A percentile compares a stretch with the other conserved stretches of the same genome.
Conservation (phyloP, 1,284 basidiomycete genomes). For the Cerioporus squamosus region DNA sequence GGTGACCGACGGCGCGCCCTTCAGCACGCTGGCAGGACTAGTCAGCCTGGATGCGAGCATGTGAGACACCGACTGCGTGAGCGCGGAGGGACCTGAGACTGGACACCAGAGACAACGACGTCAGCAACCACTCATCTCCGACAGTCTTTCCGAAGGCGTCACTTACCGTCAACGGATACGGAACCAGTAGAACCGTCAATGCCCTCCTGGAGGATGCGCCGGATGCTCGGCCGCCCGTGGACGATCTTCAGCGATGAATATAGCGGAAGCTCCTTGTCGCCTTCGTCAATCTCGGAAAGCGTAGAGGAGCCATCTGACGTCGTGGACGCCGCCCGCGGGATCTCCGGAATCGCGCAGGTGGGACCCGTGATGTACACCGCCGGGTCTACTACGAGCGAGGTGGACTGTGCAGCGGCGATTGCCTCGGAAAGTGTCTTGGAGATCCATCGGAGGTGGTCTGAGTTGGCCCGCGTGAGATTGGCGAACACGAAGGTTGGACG, state of each 20-base stretch:
- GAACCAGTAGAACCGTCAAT: constrained; percentile 43
- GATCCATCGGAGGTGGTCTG: constrained; percentile 41
- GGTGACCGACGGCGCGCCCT: constrained; percentile 47
- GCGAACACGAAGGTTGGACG: neutral
- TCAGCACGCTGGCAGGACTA: constrained; percentile 42
- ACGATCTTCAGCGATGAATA: constrained; percentile 44
- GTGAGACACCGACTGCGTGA: constrained; percentile 45
- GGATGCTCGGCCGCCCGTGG: constrained; percentile 50
- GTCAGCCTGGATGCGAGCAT: constrained; percentile 41
- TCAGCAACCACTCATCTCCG: neutral
- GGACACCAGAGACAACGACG: constrained; percentile 9
- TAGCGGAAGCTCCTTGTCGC: constrained; percentile 27
- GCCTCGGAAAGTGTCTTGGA: constrained; percentile 33
- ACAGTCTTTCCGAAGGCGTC: neutral
- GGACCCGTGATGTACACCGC: constrained; percentile 37
- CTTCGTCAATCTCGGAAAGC: constrained; percentile 20
- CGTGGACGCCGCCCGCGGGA: constrained; percentile 13
- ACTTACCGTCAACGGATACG: constrained; percentile 54
- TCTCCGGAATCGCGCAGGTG: constrained; percentile 22
- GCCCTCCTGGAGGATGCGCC: constrained; percentile 46
- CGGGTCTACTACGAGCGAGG: constrained; percentile 33
- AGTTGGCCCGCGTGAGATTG: neutral
- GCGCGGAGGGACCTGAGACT: constrained; percentile 50
- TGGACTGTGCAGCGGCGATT: constrained; percentile 30
- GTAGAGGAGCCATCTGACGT: constrained; percentile 18